Evolutionary conservation across 1,284 basidiomycete species (phyloP).

Genomic region (Marasmius sp.): DNA sequence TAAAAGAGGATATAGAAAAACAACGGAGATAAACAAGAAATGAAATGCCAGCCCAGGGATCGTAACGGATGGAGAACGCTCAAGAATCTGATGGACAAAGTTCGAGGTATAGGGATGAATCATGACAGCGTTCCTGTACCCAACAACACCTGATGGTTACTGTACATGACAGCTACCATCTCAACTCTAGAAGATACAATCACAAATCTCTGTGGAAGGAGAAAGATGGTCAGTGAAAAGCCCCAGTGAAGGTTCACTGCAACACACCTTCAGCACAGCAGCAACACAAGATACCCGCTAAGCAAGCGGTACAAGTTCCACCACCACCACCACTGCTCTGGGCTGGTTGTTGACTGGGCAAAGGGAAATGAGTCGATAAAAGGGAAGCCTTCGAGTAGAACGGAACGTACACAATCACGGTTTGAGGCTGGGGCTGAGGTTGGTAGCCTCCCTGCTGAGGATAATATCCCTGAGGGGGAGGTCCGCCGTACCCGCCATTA

Average conservation of each 20-base stretch:
- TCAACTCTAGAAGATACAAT: slow-evolving; percentile 58
- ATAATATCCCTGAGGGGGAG: slow-evolving; percentile 33
- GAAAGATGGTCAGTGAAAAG: slow-evolving; percentile 1
- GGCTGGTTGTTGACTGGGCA: slow-evolving; percentile 52
- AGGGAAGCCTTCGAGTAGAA: slow-evolving; percentile 5
- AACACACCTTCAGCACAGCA: slow-evolving; percentile 73
- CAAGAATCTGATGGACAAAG: background rate
- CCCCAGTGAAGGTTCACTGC: background rate
- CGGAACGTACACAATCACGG: slow-evolving; percentile 69
- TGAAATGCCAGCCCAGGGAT: background rate
- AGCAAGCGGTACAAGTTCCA: slow-evolving; percentile 65
- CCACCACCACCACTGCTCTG: slow-evolving; percentile 39
- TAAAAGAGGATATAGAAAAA: background rate
- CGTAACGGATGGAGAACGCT: background rate
- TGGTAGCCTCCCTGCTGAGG: slow-evolving; percentile 35
- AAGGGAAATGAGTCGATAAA: background rate
- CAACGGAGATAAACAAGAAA: background rate
- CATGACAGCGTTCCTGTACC: slow-evolving; percentile 1
- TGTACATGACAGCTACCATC: too few species aligned
- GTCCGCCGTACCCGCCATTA: slow-evolving; percentile 42
- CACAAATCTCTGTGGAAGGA: slow-evolving; percentile 59
- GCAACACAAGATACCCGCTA: slow-evolving; percentile 71
- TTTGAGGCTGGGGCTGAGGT: slow-evolving; percentile 68
- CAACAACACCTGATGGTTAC: background rate
- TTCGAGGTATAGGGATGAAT: background rate